Base-by-base conservation (phyloP, 805 yeast species). In the Cyberlindnera nakhonratchasimensis region DNA sequence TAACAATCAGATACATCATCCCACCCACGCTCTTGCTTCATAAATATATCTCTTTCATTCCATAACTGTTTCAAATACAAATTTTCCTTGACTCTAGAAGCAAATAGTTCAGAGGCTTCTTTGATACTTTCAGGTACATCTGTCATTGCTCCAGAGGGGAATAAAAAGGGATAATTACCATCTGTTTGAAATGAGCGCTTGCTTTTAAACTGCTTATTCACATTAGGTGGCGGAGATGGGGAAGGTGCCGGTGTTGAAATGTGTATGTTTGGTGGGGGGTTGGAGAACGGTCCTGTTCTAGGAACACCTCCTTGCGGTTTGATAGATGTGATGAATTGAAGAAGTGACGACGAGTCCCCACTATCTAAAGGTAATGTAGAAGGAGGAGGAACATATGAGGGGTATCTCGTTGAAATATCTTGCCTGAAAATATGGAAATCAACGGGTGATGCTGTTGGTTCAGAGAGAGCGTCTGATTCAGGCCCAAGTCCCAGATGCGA, bases 181-280 rank as follows among this genome's bases (percentile, higher is more conserved):
- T 82, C 80, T 0, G 85, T 74, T 60, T 82, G 89, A 47, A 75
- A 80, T 37, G 76, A 70, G 45, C 77, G 70, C 45, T 81, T 64
- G 8, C 72, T 65, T 51, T 72, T 77, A 13, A 46, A 24, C 35
- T 56, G 50, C 21, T 62, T 61, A 24, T 57, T 32, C 14, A 63
- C 39, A 2, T 78, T 70, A 14, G 72, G 19, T 3, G 48, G 45
- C 4, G 47, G 43, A 0, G 85, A 81, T 1, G 96, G 96, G 0
- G 95, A 86, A 3, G 96, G 93, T 1, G 84, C 85, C 0, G 96
- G 96, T 0, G 96, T 87, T 0, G 96, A 90, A 10, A 88, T 73
- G 58, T 85, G 90, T 5, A 82, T 66, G 0, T 75, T 64, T 30
- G 78, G 80, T 0, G 74, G 65, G 1, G 82, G 82, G 18, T 76